Percentiles rank a stretch among this genome's conserved stretches.
phyloP scores from a whole-genome alignment of 2,329 filamentous ascomycete species.

The Cercospora sojina region DNA sequence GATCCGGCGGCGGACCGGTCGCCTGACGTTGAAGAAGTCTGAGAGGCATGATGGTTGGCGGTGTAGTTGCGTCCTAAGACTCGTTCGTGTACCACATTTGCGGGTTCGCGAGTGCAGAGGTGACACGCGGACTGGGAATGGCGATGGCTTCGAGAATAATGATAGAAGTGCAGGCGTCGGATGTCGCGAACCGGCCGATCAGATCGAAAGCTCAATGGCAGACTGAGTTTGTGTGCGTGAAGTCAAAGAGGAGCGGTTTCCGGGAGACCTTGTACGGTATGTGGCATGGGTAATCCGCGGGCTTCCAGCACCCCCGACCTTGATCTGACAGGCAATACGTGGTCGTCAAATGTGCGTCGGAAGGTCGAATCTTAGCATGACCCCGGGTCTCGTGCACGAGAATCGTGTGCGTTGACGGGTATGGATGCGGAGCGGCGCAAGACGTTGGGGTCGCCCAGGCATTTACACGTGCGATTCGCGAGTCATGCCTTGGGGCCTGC shows the following conservation, averaged over 20 bases:
- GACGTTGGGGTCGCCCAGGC: not conserved
- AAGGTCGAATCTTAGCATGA: not conserved
- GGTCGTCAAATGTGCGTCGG: not conserved
- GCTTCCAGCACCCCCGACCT: not conserved
- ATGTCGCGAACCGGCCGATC: not conserved
- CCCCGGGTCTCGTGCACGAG: not conserved
- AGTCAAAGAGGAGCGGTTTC: not conserved
- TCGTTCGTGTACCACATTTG: not conserved
- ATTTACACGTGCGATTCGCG: not conserved
- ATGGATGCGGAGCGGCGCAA: not conserved
- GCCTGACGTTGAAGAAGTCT: slow-evolving; percentile 10
- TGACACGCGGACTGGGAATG: not conserved
- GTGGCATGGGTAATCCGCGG: slow-evolving; percentile 1
- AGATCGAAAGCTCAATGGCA: not conserved
- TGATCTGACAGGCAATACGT: not conserved
- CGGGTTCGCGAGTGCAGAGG: not conserved
- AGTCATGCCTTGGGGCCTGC: not conserved
- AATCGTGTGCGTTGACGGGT: not conserved
- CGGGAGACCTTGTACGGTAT: not conserved
- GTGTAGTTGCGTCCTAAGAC: not conserved
- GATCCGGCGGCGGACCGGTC: slow-evolving; percentile 16
- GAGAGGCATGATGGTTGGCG: slow-evolving; percentile 2
- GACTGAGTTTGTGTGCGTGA: not conserved
- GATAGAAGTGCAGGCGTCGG: not conserved
- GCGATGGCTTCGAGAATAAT: not conserved